phyloP scores from a whole-genome alignment of 257 asterid species.

The Jacaranda copaia region DNA sequence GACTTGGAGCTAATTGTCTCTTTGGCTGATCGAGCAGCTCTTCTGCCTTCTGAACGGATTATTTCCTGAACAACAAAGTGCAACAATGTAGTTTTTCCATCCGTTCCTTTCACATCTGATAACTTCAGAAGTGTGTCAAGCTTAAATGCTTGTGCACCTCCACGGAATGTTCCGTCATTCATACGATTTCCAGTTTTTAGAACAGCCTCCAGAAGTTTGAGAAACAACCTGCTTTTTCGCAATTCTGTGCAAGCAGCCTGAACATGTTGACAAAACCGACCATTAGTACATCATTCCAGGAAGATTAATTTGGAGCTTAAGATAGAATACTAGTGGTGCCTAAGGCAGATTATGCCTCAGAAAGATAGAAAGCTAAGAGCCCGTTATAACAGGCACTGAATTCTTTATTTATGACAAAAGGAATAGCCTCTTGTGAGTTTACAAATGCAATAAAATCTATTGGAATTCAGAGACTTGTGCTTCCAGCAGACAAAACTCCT shows the following conservation, averaged over 20 bases:
- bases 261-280: not conserved
- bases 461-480: not conserved
- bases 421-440: no score
- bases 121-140: slow-evolving; percentile 89
- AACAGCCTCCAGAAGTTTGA: slow-evolving; percentile 95
- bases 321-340: not conserved
- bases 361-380: not conserved
- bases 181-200: slow-evolving; percentile 95
- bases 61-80: slow-evolving; percentile 95
- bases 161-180: slow-evolving; percentile 94
- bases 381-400: not conserved
- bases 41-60: slow-evolving; percentile 82
- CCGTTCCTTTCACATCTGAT: slow-evolving; percentile 89
- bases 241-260: slow-evolving; percentile 95
- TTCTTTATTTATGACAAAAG: no score
- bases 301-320: not conserved
- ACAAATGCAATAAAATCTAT: not conserved
- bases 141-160: slow-evolving; percentile 95
- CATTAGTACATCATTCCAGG: not conserved
- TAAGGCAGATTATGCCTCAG: not conserved
- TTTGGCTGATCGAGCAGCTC: slow-evolving; percentile 71
- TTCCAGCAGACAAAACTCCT: slow-evolving; percentile 1
- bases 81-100: slow-evolving; percentile 85
- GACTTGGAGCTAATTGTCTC: slow-evolving; percentile 57
- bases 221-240: slow-evolving; percentile 79